Conservation (phyloP, 2,329 filamentous ascomycete genomes). For the Colletotrichum cereale region DNA sequence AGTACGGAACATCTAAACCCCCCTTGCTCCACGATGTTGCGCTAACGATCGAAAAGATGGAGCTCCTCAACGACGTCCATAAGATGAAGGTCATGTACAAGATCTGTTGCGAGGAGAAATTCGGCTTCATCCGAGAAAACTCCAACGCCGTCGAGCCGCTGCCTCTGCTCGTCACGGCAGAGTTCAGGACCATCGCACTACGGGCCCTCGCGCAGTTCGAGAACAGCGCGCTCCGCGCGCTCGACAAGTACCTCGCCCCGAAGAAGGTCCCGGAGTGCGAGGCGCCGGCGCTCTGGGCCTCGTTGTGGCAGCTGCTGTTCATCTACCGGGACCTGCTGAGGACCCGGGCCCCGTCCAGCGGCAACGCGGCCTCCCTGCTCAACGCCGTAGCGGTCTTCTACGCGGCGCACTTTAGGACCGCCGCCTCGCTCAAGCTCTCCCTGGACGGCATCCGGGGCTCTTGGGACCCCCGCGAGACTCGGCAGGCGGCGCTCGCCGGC, state of each 20-base stretch:
- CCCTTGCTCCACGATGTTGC: neutral
- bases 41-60: slow-evolving; percentile 29
- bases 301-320: slow-evolving; percentile 63
- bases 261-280: slow-evolving; percentile 46
- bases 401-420: slow-evolving; percentile 42
- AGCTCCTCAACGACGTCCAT: slow-evolving; percentile 58
- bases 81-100: slow-evolving; percentile 63
- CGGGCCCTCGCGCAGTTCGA: slow-evolving; percentile 52
- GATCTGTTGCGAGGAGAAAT: slow-evolving; percentile 56
- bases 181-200: slow-evolving; percentile 55
- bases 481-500: slow-evolving; percentile 5
- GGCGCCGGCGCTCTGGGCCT: slow-evolving; percentile 60
- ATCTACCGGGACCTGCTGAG: slow-evolving; percentile 59
- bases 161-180: slow-evolving; percentile 56
- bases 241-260: slow-evolving; percentile 52
- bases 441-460: neutral
- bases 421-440: slow-evolving; percentile 37
- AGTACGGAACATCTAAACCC: neutral
- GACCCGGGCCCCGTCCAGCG: neutral
- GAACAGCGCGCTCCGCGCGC: slow-evolving; percentile 54
- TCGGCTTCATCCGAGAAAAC: slow-evolving; percentile 4
- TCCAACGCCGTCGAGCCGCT: slow-evolving; percentile 41
- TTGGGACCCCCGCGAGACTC: slow-evolving; percentile 3
- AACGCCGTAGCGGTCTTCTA: slow-evolving; percentile 44
- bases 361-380: slow-evolving; percentile 31